These are phyloP conservation scores for Zalerion maritima DNA, from an alignment of 495 filamentous ascomycete genomes.

Conservation along the genomic window DNA sequence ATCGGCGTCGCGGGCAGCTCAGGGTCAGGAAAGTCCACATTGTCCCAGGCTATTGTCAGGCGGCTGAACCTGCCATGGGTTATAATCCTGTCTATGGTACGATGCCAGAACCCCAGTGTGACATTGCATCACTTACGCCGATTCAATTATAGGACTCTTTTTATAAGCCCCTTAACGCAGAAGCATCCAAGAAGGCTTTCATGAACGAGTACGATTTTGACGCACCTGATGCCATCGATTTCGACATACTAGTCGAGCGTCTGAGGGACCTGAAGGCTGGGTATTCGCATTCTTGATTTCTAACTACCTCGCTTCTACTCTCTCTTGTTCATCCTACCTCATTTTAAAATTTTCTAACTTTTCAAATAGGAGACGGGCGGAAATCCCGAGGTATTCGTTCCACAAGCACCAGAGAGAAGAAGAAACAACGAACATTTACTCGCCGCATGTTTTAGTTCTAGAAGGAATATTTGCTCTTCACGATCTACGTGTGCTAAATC, in stretches of 20 bases:
- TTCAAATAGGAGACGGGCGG: constrained; percentile 59
- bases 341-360: neutral
- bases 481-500: constrained; percentile 68
- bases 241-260: constrained; percentile 71
- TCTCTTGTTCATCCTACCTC: too few species aligned
- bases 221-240: constrained; percentile 86
- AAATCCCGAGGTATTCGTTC: constrained; percentile 93
- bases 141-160: constrained; percentile 63
- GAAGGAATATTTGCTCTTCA: constrained; percentile 94
- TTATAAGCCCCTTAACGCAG: constrained; percentile 69
- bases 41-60: constrained; percentile 80
- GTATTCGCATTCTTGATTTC: constrained; percentile 35
- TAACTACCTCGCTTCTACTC: too few species aligned
- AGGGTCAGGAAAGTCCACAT: constrained; percentile 92
- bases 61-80: constrained; percentile 93
- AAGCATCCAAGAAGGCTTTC: constrained; percentile 65
- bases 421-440: constrained; percentile 78
- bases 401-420: constrained; percentile 70
- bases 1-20: constrained; percentile 94
- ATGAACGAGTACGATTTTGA: constrained; percentile 92
- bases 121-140: constrained; percentile 3
- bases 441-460: constrained; percentile 85
- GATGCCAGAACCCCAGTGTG: constrained; percentile 6
- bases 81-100: constrained; percentile 89
- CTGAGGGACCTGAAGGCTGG: constrained; percentile 78